phyloP scores from a whole-genome alignment of 2,329 filamentous ascomycete species.

The Aspergillus clavatus region DNA sequence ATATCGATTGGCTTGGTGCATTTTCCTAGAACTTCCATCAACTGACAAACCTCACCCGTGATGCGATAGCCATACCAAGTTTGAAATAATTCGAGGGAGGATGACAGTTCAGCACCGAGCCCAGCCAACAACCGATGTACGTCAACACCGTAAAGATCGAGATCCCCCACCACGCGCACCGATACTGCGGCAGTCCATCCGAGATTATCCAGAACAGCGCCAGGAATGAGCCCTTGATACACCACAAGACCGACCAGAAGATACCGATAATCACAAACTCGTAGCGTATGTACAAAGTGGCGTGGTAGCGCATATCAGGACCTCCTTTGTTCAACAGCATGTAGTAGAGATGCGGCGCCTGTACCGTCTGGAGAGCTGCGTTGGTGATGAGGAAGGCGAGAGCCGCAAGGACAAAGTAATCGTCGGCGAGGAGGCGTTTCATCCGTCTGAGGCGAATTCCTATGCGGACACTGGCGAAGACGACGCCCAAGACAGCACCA shows the following conservation, averaged over 20 bases:
- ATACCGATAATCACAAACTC: constrained; percentile 18
- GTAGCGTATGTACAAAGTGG: constrained; percentile 10
- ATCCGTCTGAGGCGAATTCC: constrained; percentile 12
- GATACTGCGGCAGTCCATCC: constrained; percentile 13
- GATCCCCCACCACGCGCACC: constrained; percentile 12
- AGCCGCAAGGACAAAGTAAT: constrained; percentile 16
- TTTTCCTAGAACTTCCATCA: constrained; percentile 8
- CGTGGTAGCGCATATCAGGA: constrained; percentile 12
- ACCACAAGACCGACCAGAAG: constrained; percentile 21
- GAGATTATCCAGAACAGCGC: constrained; percentile 18
- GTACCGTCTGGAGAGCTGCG: constrained; percentile 17
- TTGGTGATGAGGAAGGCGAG: constrained; percentile 15
- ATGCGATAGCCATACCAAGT: constrained; percentile 8
- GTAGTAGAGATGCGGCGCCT: constrained; percentile 19
- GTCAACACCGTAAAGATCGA: constrained; percentile 7
- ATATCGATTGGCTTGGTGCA: constrained; percentile 14
- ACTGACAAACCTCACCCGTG: not conserved
- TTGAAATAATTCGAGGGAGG: constrained; percentile 16
- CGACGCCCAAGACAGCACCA: constrained; percentile 13
- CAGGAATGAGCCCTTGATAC: constrained; percentile 18
- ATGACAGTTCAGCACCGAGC: constrained; percentile 15
- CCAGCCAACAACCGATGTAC: constrained; percentile 18
- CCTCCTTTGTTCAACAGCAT: constrained; percentile 8
- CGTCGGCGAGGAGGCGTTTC: constrained; percentile 15
- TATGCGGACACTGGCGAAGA: constrained; percentile 12